phyloP scores from a whole-genome alignment of 768 basidiomycete species.

The Tricholoma hemisulphureum region DNA sequence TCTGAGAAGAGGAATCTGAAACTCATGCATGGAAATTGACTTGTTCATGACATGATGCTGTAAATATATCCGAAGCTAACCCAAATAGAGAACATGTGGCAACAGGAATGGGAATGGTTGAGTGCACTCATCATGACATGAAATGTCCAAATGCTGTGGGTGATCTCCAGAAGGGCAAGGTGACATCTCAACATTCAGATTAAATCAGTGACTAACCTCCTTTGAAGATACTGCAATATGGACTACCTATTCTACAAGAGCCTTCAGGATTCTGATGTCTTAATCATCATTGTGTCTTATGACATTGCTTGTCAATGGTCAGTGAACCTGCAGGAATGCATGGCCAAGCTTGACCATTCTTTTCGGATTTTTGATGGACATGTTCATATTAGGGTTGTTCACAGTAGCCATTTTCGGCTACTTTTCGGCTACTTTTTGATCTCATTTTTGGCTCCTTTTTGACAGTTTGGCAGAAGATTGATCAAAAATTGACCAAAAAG shows the following conservation, averaged over 20 bases:
- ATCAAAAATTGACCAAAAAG: no score
- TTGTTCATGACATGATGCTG: slow-evolving; percentile 28
- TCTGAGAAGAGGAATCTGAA: neutral
- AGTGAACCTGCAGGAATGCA: neutral
- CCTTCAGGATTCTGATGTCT: slow-evolving; percentile 2
- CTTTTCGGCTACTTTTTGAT: no score
- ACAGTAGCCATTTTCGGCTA: no score
- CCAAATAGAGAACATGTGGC: slow-evolving; percentile 19
- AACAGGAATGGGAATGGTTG: slow-evolving; percentile 27
- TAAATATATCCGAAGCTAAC: slow-evolving; percentile 19
- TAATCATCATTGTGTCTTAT: slow-evolving; percentile 14
- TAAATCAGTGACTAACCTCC: no score
- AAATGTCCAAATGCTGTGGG: slow-evolving; percentile 24
- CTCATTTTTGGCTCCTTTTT: no score
- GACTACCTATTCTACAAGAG: slow-evolving; percentile 19
- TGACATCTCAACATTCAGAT: no score
- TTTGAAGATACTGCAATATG: slow-evolving; percentile 28
- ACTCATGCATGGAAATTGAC: slow-evolving; percentile 19
- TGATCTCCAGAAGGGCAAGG: slow-evolving; percentile 32
- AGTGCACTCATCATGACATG: slow-evolving; percentile 31
- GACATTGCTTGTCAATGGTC: slow-evolving; percentile 24
- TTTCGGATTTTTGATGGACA: neutral
- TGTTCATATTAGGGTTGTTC: neutral
- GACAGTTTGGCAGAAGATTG: no score
- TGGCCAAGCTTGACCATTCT: slow-evolving; percentile 1